These are phyloP conservation scores for Leccinum variicolor DNA, from an alignment of 768 basidiomycete species.

Conservation along the genomic window DNA sequence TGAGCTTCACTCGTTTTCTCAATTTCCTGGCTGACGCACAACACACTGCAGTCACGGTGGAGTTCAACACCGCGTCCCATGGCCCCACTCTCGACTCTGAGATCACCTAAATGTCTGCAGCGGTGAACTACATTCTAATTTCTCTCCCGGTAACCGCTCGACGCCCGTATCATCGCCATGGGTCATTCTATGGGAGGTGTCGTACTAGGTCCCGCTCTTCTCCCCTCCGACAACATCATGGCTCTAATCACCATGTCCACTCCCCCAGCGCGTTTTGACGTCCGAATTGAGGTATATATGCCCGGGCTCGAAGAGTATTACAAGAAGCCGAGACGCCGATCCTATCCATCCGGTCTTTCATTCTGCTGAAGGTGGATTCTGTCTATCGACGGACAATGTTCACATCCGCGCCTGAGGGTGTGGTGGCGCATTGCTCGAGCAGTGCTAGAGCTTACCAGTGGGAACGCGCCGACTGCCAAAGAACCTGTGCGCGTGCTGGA, in stretches of 20 bases:
- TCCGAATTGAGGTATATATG: too few species aligned
- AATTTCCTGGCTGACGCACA: not conserved
- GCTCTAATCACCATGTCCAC: too few species aligned
- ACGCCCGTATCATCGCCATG: constrained; percentile 68
- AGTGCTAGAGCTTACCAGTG: constrained; percentile 70
- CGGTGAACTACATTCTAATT: constrained; percentile 69
- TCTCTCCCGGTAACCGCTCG: constrained; percentile 57
- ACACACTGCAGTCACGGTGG: constrained; percentile 51
- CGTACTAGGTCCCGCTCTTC: too few species aligned
- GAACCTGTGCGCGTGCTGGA: constrained; percentile 43
- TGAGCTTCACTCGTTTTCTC: constrained; percentile 30
- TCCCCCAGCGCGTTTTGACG: too few species aligned
- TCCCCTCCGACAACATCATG: too few species aligned
- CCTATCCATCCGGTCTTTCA: too few species aligned
- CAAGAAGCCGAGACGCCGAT: too few species aligned
- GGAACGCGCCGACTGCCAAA: constrained; percentile 25
- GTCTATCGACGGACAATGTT: constrained; percentile 66
- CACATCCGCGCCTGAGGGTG: constrained; percentile 80
- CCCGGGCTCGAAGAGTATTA: too few species aligned
- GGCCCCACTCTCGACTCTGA: constrained; percentile 84
- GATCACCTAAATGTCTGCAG: constrained; percentile 65
- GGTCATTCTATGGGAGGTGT: constrained; percentile 99
- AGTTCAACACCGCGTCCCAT: constrained; percentile 96
- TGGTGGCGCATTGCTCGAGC: constrained; percentile 84
- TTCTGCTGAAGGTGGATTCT: constrained; percentile 38